Percentiles rank a stretch among this genome's conserved stretches.
These are phyloP conservation scores for Pleurozium schreberi DNA, from an alignment of 225 moss, liverwort and hornwort genomes.

Conservation along the genomic window DNA sequence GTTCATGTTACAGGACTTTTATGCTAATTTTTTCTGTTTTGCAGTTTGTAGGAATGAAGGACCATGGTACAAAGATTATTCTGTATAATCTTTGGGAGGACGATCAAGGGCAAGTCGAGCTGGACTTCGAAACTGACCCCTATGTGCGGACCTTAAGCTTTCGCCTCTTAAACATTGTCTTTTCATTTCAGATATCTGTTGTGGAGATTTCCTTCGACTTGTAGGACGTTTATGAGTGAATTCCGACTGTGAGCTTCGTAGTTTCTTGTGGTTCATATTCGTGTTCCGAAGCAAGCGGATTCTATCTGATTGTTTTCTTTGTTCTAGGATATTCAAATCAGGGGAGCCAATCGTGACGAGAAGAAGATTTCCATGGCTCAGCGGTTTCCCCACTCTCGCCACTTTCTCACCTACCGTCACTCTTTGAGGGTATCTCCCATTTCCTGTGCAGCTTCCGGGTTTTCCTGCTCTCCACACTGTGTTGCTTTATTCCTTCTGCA, in stretches of 20 bases:
- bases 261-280: background rate
- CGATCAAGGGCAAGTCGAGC: slow-evolving; percentile 66
- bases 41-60: slow-evolving; percentile 51
- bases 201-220: background rate
- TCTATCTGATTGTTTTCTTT: background rate
- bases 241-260: background rate
- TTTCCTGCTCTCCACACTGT: background rate
- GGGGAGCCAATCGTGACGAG: slow-evolving; percentile 59
- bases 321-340: slow-evolving; percentile 61
- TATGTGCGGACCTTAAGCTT: slow-evolving; percentile 11
- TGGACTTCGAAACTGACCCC: slow-evolving; percentile 69
- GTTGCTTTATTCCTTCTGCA: no score
- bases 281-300: background rate
- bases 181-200: background rate
- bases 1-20: background rate
- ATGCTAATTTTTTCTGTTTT: background rate
- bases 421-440: slow-evolving; percentile 40
- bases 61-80: slow-evolving; percentile 67
- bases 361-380: slow-evolving; percentile 40
- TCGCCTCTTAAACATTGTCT: background rate
- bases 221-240: background rate
- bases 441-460: background rate
- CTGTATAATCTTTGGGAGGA: slow-evolving; percentile 84
- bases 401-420: slow-evolving; percentile 46
- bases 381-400: slow-evolving; percentile 32